phyloP scores from a whole-genome alignment of 2,329 filamentous ascomycete species.

The Microcera coccophila region DNA sequence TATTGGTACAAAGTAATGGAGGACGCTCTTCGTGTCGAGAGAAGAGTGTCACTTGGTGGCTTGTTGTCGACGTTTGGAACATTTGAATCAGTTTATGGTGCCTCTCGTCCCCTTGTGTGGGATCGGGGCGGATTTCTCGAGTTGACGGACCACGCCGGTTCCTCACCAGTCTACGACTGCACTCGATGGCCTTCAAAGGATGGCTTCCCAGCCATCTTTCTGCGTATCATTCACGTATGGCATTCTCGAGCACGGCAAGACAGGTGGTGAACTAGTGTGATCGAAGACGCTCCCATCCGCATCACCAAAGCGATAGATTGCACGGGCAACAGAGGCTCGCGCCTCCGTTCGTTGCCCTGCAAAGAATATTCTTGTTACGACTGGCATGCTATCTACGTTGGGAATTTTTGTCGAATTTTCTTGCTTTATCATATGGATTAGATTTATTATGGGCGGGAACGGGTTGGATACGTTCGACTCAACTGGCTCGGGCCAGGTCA shows the following conservation, averaged over 20 bases:
- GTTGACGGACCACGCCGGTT: too few species aligned
- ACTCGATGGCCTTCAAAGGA: slow-evolving; percentile 23
- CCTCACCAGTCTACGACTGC: too few species aligned
- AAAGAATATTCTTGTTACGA: slow-evolving; percentile 31
- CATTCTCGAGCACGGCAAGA: slow-evolving; percentile 23
- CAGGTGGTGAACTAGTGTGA: slow-evolving; percentile 22
- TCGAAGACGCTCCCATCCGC: slow-evolving; percentile 17
- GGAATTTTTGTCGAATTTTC: slow-evolving; percentile 6
- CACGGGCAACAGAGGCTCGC: slow-evolving; percentile 37
- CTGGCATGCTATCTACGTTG: slow-evolving; percentile 25
- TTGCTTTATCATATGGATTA: slow-evolving; percentile 4
- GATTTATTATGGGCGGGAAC: slow-evolving; percentile 1
- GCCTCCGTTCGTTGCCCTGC: slow-evolving; percentile 29
- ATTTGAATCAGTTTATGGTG: slow-evolving; percentile 10
- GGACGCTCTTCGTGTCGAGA: slow-evolving; percentile 9
- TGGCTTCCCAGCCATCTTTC: slow-evolving; percentile 14
- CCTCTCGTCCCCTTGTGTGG: slow-evolving; percentile 10
- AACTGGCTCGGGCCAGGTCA: not conserved
- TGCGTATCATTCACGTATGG: slow-evolving; percentile 19
- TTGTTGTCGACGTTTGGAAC: slow-evolving; percentile 6
- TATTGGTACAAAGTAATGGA: slow-evolving; percentile 18
- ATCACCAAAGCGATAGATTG: slow-evolving; percentile 35
- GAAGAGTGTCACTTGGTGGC: slow-evolving; percentile 12
- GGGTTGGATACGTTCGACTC: not conserved
- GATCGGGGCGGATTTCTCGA: slow-evolving; percentile 1